Percentiles rank a stretch among this genome's conserved stretches.
phyloP scores from a whole-genome alignment of 208 protist species.

The Angomonas desouzai region DNA sequence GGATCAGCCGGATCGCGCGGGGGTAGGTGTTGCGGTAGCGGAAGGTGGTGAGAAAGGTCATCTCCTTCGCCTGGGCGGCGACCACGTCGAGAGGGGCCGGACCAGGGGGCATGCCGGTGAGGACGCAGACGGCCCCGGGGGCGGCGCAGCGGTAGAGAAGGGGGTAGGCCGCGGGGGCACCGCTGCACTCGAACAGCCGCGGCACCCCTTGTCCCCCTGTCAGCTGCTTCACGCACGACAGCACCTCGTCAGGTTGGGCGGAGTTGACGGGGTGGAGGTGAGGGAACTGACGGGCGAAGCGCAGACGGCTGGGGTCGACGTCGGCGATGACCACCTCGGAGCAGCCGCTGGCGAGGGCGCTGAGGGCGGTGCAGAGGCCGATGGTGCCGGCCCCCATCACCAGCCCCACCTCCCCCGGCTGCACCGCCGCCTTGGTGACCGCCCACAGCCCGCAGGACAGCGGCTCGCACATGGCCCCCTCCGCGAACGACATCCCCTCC shows the following conservation, averaged over 20 bases:
- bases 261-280: slow-evolving; percentile 35
- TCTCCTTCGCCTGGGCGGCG: slow-evolving; percentile 44
- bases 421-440: slow-evolving; percentile 42
- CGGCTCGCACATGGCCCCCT: slow-evolving; percentile 69
- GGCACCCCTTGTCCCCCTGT: slow-evolving; percentile 34
- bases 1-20: neutral
- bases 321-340: slow-evolving; percentile 44
- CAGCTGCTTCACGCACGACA: slow-evolving; percentile 23
- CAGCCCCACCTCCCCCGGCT: slow-evolving; percentile 27
- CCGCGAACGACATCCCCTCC: slow-evolving; percentile 56
- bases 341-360: slow-evolving; percentile 42
- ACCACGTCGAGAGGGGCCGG: slow-evolving; percentile 31
- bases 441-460: slow-evolving; percentile 54
- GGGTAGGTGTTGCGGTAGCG: neutral
- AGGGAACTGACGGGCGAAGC: slow-evolving; percentile 26
- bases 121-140: slow-evolving; percentile 38
- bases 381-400: slow-evolving; percentile 39
- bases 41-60: slow-evolving; percentile 38
- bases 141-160: slow-evolving; percentile 35
- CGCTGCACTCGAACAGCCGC: slow-evolving; percentile 50
- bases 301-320: slow-evolving; percentile 25
- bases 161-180: slow-evolving; percentile 22
- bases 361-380: slow-evolving; percentile 42
- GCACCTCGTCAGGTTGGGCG: slow-evolving; percentile 21
- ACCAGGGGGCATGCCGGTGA: slow-evolving; percentile 44